Evolutionary conservation across 2,329 filamentous ascomycete species (phyloP), one percentile per base, ranked within the genome.

Genomic region (Stachybotrys echinatus): DNA sequence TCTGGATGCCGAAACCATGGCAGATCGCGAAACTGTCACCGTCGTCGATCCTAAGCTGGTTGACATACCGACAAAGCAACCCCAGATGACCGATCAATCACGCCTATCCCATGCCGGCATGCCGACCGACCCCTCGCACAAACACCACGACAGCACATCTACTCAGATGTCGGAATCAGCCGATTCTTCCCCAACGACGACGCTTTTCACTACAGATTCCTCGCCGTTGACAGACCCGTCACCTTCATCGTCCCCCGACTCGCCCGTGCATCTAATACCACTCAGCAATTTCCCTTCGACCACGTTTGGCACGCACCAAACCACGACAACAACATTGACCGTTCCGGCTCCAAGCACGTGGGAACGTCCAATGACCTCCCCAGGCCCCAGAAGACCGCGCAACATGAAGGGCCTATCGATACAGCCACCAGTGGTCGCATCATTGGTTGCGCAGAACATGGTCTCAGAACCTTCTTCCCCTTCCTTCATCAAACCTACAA

Each of bases 111-210:
- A 74, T 43, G 64, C 66, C 50, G 62, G 70, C 47, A 60, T 79
- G 48, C 63, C 71, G 27, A 61, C 71, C 4, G 75, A 79, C 58
- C 63, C 73, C 53, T 74, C 74, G 55, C 88, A 90, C 69, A 83
- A 85, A 62, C 87, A 89, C 65, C 79, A 84, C 64, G 81, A 89
- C 64, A 90, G 87, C 71, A 86, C 83, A n/a, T 92, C 86, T 7
- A 89, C 87, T 3, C 85, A 87, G 55, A 79, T 79, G 49, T 89
- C 88, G 17, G 89, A 89, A 55, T 97, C 94, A 2, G 89, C 89
- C 40, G 92, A 96, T 62, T 96, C 92, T 20, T 97, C 92, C 8
- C 94, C 94, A 2, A 97, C 92, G 7, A 96, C 92, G 4, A 96
- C 92, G 2, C 81, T 94, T 46, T 96, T 91, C 6, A 96, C 90